A percentile compares a stretch with the other conserved stretches of the same genome.
Conservation (phyloP, 2,329 filamentous ascomycete genomes). For the Torrubiellomyces zombiae region DNA sequence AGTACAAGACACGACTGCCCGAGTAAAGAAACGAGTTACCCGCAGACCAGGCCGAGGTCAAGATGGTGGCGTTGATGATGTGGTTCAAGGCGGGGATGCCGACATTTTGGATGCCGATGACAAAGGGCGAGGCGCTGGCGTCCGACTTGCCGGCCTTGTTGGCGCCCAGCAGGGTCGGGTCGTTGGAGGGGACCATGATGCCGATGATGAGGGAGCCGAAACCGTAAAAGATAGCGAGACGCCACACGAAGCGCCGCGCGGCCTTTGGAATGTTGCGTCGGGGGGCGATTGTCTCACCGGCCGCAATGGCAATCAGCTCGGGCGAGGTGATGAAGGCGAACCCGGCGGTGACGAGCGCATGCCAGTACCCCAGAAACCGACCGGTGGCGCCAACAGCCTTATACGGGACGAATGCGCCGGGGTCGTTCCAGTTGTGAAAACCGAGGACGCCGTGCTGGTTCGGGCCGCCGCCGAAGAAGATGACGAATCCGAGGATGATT, state of each 20-base stretch:
- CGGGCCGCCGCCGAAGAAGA: conserved; percentile 39
- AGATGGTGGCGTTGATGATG: conserved; percentile 51
- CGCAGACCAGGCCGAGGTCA: conserved; percentile 49
- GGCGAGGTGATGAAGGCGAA: conserved; percentile 47
- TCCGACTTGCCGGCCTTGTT: conserved; percentile 21
- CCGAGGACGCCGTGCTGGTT: conserved; percentile 29
- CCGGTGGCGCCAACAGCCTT: conserved; percentile 27
- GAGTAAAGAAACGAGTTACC: conserved; percentile 48
- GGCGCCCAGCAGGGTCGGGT: conserved; percentile 39
- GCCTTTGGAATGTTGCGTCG: conserved; percentile 51
- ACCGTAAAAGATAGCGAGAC: conserved; percentile 47
- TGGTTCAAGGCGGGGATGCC: conserved; percentile 46
- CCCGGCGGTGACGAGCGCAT: conserved; percentile 36
- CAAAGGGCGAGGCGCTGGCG: conserved; percentile 43
- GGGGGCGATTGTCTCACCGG: conserved; percentile 47
- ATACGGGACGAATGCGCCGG: conserved; percentile 30
- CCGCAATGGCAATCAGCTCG: conserved; percentile 46
- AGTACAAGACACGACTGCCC: conserved; percentile 53
- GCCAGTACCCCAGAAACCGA: conserved; percentile 42
- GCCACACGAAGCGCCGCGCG: conserved; percentile 42
- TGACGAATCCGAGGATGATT: conserved; percentile 36
- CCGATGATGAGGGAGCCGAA: conserved; percentile 45
- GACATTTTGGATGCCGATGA: conserved; percentile 49
- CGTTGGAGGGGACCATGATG: conserved; percentile 47
- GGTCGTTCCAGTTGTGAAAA: conserved; percentile 21